Evolutionary conservation across 2,329 filamentous ascomycete genomes (phyloP).

Genomic region (Aspergillus intermedius): DNA sequence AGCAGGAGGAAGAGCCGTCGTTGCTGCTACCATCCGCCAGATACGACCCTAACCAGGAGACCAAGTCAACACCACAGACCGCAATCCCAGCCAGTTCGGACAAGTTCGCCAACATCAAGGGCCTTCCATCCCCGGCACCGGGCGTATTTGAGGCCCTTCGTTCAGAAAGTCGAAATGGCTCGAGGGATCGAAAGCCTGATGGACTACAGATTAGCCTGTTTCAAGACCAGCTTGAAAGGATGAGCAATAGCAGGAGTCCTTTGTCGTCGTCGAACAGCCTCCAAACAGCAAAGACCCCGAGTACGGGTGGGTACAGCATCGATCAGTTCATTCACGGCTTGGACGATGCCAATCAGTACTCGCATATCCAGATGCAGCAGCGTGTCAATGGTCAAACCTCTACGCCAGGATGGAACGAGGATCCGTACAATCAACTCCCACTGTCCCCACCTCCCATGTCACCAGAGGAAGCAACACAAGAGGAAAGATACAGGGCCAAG

Average conservation of each 20-base stretch:
- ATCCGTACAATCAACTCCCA: slow-evolving; percentile 64
- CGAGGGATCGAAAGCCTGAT: slow-evolving; percentile 70
- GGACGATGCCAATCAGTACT: slow-evolving; percentile 65
- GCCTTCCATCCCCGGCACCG: slow-evolving; percentile 62
- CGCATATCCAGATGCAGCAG: slow-evolving; percentile 41
- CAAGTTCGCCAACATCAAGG: slow-evolving; percentile 48
- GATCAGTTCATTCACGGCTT: slow-evolving; percentile 84
- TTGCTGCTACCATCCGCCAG: slow-evolving; percentile 39
- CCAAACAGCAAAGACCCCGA: slow-evolving; percentile 49
- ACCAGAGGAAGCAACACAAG: slow-evolving; percentile 63
- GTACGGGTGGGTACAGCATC: slow-evolving; percentile 58
- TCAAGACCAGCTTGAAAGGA: slow-evolving; percentile 50
- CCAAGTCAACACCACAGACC: slow-evolving; percentile 49
- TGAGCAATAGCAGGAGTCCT: slow-evolving; percentile 35
- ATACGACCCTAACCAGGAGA: slow-evolving; percentile 39
- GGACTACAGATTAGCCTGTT: slow-evolving; percentile 61
- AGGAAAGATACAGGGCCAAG: slow-evolving; percentile 40
- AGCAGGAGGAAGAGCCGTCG: slow-evolving; percentile 28
- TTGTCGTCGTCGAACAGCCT: slow-evolving; percentile 41
- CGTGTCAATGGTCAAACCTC: slow-evolving; percentile 45
- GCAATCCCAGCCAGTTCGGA: slow-evolving; percentile 64
- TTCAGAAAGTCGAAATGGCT: slow-evolving; percentile 51
- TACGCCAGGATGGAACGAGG: slow-evolving; percentile 57
- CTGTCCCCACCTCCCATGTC: slow-evolving; percentile 94
- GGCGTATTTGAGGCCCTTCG: slow-evolving; percentile 57